Conservation (phyloP, 2,329 filamentous ascomycete species). For the Cercospora sojina region DNA sequence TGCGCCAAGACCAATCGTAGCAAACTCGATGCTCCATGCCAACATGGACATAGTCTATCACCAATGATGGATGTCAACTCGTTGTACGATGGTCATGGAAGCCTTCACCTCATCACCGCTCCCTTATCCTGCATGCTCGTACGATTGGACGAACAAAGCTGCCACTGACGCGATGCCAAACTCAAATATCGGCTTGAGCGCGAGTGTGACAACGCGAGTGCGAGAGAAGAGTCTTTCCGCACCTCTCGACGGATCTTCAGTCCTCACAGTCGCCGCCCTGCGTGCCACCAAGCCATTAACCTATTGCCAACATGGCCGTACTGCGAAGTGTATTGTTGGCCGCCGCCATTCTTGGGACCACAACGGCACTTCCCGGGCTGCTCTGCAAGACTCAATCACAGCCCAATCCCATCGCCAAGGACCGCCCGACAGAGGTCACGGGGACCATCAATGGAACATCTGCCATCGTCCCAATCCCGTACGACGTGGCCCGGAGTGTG, state of each 20-base stretch:
- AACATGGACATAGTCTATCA: background rate
- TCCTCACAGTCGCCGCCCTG: background rate
- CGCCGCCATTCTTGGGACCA: background rate
- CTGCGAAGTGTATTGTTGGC: background rate
- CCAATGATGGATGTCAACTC: background rate
- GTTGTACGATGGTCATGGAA: background rate
- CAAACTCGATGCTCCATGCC: background rate
- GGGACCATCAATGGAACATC: constrained; percentile 24
- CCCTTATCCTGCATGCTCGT: background rate
- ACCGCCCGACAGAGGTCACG: constrained; percentile 16
- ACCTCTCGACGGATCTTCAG: background rate
- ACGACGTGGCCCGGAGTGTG: constrained; percentile 15
- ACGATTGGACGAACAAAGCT: background rate
- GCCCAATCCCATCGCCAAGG: constrained; percentile 20
- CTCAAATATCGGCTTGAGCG: background rate
- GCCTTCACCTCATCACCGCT: background rate
- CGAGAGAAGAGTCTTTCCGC: background rate
- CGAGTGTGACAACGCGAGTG: background rate
- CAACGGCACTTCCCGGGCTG: background rate
- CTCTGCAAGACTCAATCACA: constrained; percentile 17
- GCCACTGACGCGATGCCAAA: constrained; percentile 1
- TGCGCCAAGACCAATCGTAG: background rate
- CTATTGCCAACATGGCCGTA: background rate
- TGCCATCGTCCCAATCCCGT: constrained; percentile 22
- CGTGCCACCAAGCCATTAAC: background rate